Conservation (phyloP, 352 stramenopile species). For the Blastocystis sp. region DNA sequence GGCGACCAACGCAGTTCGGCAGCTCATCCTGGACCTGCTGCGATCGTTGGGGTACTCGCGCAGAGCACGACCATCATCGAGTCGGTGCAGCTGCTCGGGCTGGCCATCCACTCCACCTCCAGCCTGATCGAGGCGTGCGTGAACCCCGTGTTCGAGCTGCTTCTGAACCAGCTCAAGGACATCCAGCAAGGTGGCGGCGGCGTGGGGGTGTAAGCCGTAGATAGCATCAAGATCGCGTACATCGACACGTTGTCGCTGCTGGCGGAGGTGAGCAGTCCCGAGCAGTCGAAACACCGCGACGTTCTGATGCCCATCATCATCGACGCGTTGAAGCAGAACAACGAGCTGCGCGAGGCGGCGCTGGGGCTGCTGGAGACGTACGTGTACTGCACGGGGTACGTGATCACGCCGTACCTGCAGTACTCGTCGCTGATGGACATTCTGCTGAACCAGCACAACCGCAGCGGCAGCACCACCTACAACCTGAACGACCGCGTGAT, state of each 20-base stretch:
- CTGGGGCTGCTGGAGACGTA: constrained; percentile 68
- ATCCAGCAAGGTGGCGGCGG: constrained; percentile 40
- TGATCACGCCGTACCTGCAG: constrained; percentile 70
- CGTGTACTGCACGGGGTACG: constrained; percentile 67
- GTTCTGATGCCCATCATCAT: constrained; percentile 70
- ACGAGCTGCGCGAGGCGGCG: constrained; percentile 60
- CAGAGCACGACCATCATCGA: constrained; percentile 81
- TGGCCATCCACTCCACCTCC: constrained; percentile 70
- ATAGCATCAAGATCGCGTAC: constrained; percentile 60
- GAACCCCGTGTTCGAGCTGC: constrained; percentile 63
- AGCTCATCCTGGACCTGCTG: constrained; percentile 88
- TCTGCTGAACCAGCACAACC: constrained; percentile 68
- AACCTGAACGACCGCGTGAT: constrained; percentile 69
- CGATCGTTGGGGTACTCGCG: constrained; percentile 88
- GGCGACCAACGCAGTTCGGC: constrained; percentile 87
- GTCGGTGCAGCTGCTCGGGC: constrained; percentile 79
- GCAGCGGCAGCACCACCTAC: constrained; percentile 55
- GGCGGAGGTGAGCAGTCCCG: constrained; percentile 48
- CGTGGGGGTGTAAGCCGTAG: background rate
- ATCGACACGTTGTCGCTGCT: constrained; percentile 63
- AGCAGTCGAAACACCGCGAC: constrained; percentile 69
- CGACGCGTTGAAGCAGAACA: constrained; percentile 70
- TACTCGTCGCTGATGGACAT: constrained; percentile 70
- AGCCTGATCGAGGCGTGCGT: constrained; percentile 69
- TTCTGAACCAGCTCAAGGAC: constrained; percentile 46